These are phyloP conservation scores for Cyclostephanos invisitatus DNA, from an alignment of 108 stramenopile genomes.

Conservation along the genomic window DNA sequence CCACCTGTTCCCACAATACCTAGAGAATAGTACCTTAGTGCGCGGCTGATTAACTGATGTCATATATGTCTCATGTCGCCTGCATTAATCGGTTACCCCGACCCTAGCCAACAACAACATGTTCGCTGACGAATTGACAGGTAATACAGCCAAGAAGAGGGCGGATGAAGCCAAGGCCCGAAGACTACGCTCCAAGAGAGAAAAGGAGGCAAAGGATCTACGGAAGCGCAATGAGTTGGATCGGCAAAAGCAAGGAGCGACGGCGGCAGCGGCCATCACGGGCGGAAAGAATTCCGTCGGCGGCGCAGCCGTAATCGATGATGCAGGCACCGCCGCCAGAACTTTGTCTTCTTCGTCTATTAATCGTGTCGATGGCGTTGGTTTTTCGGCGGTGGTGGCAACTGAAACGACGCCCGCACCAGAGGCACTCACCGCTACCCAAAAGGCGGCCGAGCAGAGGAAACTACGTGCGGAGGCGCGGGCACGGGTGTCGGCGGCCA, in stretches of 20 bases:
- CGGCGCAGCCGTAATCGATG: neutral
- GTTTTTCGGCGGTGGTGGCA: constrained; percentile 9
- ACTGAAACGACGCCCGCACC: neutral
- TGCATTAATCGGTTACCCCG: no score
- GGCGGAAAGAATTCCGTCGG: constrained; percentile 10
- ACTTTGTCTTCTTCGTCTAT: neutral
- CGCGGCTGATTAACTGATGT: no score
- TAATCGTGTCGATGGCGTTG: neutral
- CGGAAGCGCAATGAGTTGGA: constrained; percentile 46
- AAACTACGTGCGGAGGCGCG: constrained; percentile 60
- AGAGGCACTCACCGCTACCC: constrained; percentile 48
- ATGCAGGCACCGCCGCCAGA: neutral
- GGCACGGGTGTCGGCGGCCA: constrained; percentile 36
- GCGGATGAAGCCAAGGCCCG: constrained; percentile 71
- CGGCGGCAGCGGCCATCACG: constrained; percentile 11
- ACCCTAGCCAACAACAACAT: constrained; percentile 33
- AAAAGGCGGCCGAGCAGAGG: constrained; percentile 67
- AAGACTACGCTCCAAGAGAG: constrained; percentile 60
- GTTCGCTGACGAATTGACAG: constrained; percentile 82
- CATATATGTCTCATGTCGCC: no score
- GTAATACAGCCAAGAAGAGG: constrained; percentile 68
- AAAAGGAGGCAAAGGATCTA: constrained; percentile 53
- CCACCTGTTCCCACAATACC: no score
- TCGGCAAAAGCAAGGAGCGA: constrained; percentile 29
- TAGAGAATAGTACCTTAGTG: no score